Conservation (phyloP, 441 rosid genomes). For the Populus hybrid region DNA sequence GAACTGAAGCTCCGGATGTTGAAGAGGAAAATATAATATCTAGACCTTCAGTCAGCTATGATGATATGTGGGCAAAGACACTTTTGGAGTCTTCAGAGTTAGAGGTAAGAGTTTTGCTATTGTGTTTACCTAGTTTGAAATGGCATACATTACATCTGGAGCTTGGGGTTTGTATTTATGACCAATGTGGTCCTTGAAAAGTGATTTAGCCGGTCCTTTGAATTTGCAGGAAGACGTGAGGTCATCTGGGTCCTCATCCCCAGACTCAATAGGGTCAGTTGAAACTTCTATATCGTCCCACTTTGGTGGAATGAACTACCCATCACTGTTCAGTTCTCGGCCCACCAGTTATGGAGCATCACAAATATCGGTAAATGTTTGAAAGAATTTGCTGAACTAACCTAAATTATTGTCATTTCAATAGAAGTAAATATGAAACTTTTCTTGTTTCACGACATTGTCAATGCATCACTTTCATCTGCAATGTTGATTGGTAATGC, state of each 20-base stretch:
- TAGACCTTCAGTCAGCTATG: slow-evolving; percentile 93
- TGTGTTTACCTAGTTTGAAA: neutral
- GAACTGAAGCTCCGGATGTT: slow-evolving; percentile 99
- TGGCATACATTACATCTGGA: slow-evolving; percentile 8
- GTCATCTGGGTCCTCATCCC: slow-evolving; percentile 95
- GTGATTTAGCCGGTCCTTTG: slow-evolving; percentile 7
- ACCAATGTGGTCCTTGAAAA: slow-evolving; percentile 7
- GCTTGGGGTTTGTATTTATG: slow-evolving; percentile 10
- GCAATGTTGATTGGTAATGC: neutral
- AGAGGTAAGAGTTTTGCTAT: slow-evolving; percentile 46
- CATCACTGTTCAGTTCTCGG: slow-evolving; percentile 89
- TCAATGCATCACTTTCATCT: neutral
- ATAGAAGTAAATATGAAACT: neutral
- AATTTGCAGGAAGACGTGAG: slow-evolving; percentile 80
- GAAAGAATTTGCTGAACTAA: slow-evolving; percentile 5
- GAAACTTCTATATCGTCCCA: slow-evolving; percentile 98
- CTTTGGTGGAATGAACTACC: slow-evolving; percentile 98
- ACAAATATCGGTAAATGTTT: slow-evolving; percentile 54
- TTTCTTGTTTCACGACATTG: neutral
- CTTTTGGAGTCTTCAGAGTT: slow-evolving; percentile 82
- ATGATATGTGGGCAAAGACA: slow-evolving; percentile 99
- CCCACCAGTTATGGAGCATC: slow-evolving; percentile 60
- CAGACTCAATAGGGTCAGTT: slow-evolving; percentile 93
- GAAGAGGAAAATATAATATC: slow-evolving; percentile 89
- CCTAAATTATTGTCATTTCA: neutral